Evolutionary conservation across 371 early-diverging fungal genomes (phyloP).

Genomic region (Dentiscutata heterogama): DNA sequence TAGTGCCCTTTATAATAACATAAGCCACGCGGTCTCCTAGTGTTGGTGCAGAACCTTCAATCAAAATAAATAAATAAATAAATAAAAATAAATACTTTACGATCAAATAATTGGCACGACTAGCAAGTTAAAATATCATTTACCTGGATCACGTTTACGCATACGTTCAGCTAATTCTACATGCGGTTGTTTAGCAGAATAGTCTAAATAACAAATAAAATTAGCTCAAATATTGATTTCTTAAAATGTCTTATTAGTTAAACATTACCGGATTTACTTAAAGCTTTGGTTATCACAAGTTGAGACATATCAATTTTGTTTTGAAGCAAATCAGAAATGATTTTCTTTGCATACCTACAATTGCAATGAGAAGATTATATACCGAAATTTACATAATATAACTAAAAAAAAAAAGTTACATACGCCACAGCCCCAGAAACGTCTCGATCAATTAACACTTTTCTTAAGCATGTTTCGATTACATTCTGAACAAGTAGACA

Average conservation of each 20-base stretch:
- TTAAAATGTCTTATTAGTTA: neutral
- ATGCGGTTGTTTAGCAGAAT: constrained; percentile 98
- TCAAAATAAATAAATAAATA: neutral
- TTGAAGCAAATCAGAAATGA: constrained; percentile 94
- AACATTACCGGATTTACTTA: constrained; percentile 86
- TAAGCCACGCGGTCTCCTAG: constrained; percentile 99
- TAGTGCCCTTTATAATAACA: constrained; percentile 95
- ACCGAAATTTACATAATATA: neutral
- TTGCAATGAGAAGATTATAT: neutral
- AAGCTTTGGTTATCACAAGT: constrained; percentile 98
- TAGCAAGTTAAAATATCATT: neutral
- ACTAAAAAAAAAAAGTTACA: constrained; percentile 44
- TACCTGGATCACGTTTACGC: constrained; percentile 95
- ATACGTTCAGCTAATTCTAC: constrained; percentile 97
- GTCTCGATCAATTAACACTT: constrained; percentile 94
- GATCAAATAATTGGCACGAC: too few relatives aligned
- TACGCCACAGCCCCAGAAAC: constrained; percentile 90
- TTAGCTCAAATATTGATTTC: neutral
- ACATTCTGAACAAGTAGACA: constrained; percentile 96
- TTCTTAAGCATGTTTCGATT: constrained; percentile 94
- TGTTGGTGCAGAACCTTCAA: constrained; percentile 88
- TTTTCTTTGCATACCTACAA: constrained; percentile 85
- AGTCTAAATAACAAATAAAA: constrained; percentile 66
- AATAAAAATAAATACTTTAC: neutral
- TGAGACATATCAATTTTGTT: constrained; percentile 98